Base-by-base conservation (phyloP, 1,284 basidiomycete genomes). In the Boletus coffeatus region DNA sequence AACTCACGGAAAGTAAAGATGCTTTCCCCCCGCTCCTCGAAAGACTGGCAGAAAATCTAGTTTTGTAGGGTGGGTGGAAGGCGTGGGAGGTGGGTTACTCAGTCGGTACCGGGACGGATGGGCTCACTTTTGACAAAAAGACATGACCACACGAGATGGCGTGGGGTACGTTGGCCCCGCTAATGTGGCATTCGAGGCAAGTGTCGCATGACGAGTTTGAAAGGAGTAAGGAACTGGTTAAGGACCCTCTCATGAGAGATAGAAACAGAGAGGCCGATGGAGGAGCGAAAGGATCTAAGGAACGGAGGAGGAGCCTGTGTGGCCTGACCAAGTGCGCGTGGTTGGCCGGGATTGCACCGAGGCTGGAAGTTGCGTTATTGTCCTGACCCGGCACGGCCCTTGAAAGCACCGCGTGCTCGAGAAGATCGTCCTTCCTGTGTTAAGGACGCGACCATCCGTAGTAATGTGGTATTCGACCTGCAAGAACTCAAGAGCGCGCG, bases 11-110 rank as follows among this genome's bases (percentile, higher is more conserved):
- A 77, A 21, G 92, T 87, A 70, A 92, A 93, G 21, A 85, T 84
- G 0, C 90, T 68, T 94, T 94, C 59, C 87, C 77, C 2, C 92
- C 92, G 60, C 88, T 88, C 61, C 92, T 78, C 9, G 91, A 92
- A 69, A 92, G 90, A 64, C 84, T 89, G 0, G 89, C 90, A 4
- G 88, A 88, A 50, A 96, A 84, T 5, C 81, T 81, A 5, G 78
- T 84, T 77, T 96, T 96, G 79, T 97, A 97, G 0, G 95, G 95
- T 29, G 29, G 29, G 29, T 29, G 25, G 25, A 25, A 25, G 25
- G 25, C 25, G 25, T 25, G 25, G 25, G 25, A 25, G 25, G 25
- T 25, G 25, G 25, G 25, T 25, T 29, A 29, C 29, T 5, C 29
- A 29, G 29, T 29, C 29, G 29, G 29, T 29, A 29, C 29, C 29